These are phyloP conservation scores for Mycena vulgaris DNA, from an alignment of 768 basidiomycete species.

Conservation along the genomic window DNA sequence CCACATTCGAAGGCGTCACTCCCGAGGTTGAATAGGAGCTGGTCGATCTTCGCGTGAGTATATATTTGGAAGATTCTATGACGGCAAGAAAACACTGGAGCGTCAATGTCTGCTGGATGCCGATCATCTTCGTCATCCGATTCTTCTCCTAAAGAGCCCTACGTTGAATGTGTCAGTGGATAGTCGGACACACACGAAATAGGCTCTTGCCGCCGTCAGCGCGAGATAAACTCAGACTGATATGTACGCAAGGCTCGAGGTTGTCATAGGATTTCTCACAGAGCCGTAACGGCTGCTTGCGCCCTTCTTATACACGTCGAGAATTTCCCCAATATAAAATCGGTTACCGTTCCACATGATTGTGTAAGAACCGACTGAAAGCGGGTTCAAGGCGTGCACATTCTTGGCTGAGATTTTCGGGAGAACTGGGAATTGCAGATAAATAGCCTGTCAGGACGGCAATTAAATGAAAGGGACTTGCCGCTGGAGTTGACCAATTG, in stretches of 20 bases:
- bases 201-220: background rate
- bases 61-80: background rate
- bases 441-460: background rate
- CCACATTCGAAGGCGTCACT: background rate
- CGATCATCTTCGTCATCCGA: slow-evolving; percentile 3
- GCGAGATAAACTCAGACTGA: background rate
- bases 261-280: too few relatives aligned
- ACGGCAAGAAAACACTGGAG: slow-evolving; percentile 1
- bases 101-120: background rate
- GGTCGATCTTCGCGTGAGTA: background rate
- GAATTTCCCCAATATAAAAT: slow-evolving; percentile 36
- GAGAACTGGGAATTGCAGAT: background rate
- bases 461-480: background rate
- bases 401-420: slow-evolving; percentile 19
- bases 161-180: too few relatives aligned
- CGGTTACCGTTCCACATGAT: slow-evolving; percentile 29
- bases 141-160: background rate
- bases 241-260: too few relatives aligned
- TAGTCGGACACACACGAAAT: too few relatives aligned
- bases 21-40: background rate
- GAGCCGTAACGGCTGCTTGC: background rate
- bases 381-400: slow-evolving; percentile 31
- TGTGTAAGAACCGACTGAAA: slow-evolving; percentile 14
- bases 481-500: background rate
- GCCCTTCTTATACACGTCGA: slow-evolving; percentile 36